Evolutionary conservation across 805 yeast genomes (phyloP), one percentile per base, ranked within the genome.

Genomic region (Metschnikowia chrysomelidarum): DNA sequence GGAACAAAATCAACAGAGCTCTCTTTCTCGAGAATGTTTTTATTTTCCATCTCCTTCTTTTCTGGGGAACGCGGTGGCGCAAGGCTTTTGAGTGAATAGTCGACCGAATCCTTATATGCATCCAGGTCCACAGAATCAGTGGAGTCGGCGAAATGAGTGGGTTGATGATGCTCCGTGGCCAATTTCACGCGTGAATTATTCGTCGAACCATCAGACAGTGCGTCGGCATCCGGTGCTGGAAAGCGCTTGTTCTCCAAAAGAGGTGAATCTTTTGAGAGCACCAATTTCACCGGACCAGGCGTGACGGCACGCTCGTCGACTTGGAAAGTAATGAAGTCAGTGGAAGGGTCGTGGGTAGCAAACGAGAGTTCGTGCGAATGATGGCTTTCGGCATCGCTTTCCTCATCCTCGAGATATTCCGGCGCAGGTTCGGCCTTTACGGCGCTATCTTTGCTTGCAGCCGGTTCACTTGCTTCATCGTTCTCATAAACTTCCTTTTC

Each of bases 51-150:
- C 14, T 20, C 25, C 19, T 29, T 8, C 7, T 6, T n/a, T 8
- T 15, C 25, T 21, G 9, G 13, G 8, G 22, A 11, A 3, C 32
- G 32, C 8, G 51, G 47, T 2, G 56, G 54, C 5, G 53, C 54
- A 19, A 49, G 40, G 15, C 50, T 41, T n/a, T 40, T 49, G 5
- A 45, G 28, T 2, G 42, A 30, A 10, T 46, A 24, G 3, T 47
- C 45, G 23, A 50, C 52, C 5, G 63, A 57, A 20, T 32, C 40
- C 12, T 37, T 27, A 19, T 27, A 32, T 5, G n/a, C 30, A 2
- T 37, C 33, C 36, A 37, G 40, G 9, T 32, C 22, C 9, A 19
- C 24, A 11, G 40, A 36, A 12, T 32, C 36, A 14, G 26, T 27
- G 5, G 32, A 22, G 3, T 28, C n/a, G 4, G 32, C 16, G 19